Conservation (phyloP, 768 basidiomycete species). For the Goffeauzyma gilvescens region DNA sequence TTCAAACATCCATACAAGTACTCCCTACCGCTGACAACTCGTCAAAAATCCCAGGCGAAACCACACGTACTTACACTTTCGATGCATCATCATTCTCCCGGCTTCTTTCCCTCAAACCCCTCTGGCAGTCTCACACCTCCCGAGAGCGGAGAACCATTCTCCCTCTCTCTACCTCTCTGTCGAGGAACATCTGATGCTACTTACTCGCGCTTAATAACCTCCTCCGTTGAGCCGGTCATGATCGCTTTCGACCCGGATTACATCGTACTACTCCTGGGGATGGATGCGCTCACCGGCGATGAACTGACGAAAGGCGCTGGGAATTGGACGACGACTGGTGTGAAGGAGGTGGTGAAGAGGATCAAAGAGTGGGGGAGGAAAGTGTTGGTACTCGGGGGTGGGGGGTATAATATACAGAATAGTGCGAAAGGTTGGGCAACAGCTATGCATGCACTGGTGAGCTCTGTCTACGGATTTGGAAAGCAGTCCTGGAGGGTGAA, state of each 20-base stretch:
- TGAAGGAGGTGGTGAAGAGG: slow-evolving; percentile 42
- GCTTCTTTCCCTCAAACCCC: slow-evolving; percentile 51
- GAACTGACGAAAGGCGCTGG: slow-evolving; percentile 55
- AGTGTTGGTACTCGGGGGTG: slow-evolving; percentile 33
- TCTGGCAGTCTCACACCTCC: slow-evolving; percentile 21
- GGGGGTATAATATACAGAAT: slow-evolving; percentile 69
- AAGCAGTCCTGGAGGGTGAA: not conserved
- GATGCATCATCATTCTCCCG: slow-evolving; percentile 60
- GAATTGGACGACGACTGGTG: slow-evolving; percentile 38
- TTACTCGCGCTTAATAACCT: slow-evolving; percentile 45
- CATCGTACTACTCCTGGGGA: slow-evolving; percentile 66
- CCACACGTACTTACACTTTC: slow-evolving; percentile 45
- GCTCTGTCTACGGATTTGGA: slow-evolving; percentile 21
- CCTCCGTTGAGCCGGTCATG: slow-evolving; percentile 42
- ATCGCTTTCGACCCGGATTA: slow-evolving; percentile 54
- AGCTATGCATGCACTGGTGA: slow-evolving; percentile 55
- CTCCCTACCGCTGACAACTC: not conserved
- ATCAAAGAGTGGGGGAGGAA: slow-evolving; percentile 19
- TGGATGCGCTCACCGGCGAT: slow-evolving; percentile 71
- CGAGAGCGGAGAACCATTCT: slow-evolving; percentile 42
- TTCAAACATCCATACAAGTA: slow-evolving; percentile 21
- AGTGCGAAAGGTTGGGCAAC: slow-evolving; percentile 73
- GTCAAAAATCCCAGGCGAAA: slow-evolving; percentile 15
- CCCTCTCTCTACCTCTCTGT: slow-evolving; percentile 59
- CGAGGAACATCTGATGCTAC: slow-evolving; percentile 51